These are phyloP conservation scores for Thamnidium elegans DNA, from an alignment of 192 early-diverging fungal species.

Conservation along the genomic window DNA sequence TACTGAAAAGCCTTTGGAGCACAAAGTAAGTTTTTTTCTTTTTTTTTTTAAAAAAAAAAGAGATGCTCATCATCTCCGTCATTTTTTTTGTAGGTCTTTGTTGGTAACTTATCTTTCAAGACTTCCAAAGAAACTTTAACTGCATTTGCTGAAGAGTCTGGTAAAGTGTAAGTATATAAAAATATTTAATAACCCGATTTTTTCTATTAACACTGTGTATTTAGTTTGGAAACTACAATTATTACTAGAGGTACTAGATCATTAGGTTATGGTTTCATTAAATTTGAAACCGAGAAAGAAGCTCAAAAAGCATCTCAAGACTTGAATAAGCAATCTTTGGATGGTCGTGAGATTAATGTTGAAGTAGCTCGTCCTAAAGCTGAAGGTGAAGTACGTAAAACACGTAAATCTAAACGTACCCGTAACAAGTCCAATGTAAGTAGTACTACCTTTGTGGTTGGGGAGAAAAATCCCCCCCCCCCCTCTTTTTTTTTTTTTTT, in stretches of 20 bases:
- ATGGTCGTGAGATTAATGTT: conserved; percentile 87
- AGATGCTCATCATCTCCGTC: neutral
- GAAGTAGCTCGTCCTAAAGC: conserved; percentile 76
- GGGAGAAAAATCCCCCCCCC: neutral
- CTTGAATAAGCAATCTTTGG: conserved; percentile 80
- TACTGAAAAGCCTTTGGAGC: neutral
- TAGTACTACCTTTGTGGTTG: neutral
- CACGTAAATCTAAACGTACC: conserved; percentile 13
- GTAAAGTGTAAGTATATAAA: conserved; percentile 68
- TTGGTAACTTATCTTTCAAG: conserved; percentile 91
- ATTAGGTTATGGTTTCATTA: conserved; percentile 93
- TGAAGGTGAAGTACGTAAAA: conserved; percentile 5
- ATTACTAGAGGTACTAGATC: conserved; percentile 80
- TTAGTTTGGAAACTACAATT: conserved; percentile 71
- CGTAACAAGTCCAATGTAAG: conserved; percentile 3
- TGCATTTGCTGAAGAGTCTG: conserved; percentile 67
- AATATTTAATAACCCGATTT: no score
- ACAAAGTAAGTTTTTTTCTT: neutral
- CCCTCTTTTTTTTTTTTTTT: no score
- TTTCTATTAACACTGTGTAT: neutral
- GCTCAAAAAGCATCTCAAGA: conserved; percentile 69
- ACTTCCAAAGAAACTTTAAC: conserved; percentile 78
- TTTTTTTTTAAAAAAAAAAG: neutral
- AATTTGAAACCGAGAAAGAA: conserved; percentile 69
- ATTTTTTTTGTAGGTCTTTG: conserved; percentile 69